Conservation (phyloP, 768 basidiomycete genomes). For the Lentinula detonsa region DNA sequence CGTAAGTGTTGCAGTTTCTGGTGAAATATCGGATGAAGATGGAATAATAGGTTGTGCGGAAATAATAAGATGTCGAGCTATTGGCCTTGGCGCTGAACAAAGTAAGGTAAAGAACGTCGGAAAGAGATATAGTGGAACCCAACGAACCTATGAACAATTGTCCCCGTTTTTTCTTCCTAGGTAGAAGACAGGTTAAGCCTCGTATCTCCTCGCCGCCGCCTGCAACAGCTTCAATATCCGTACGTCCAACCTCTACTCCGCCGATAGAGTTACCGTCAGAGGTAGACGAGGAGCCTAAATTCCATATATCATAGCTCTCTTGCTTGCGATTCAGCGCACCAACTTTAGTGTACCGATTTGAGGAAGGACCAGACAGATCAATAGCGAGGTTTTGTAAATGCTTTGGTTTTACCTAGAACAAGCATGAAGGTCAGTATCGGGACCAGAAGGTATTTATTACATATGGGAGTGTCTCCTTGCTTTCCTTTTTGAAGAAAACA, state of each 20-base stretch:
- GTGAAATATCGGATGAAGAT: slow-evolving; percentile 7
- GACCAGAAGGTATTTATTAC: background rate
- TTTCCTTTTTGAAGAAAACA: no score
- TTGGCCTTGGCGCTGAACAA: slow-evolving; percentile 47
- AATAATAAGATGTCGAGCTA: slow-evolving; percentile 54
- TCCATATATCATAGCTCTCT: slow-evolving; percentile 61
- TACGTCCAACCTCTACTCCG: slow-evolving; percentile 11
- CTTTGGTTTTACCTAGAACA: slow-evolving; percentile 57
- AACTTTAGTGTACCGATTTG: slow-evolving; percentile 31
- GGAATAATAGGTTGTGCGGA: slow-evolving; percentile 38
- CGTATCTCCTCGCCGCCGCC: slow-evolving; percentile 58
- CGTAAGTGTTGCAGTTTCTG: slow-evolving; percentile 13
- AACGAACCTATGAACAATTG: slow-evolving; percentile 50
- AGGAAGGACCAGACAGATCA: slow-evolving; percentile 29
- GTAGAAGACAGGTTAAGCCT: slow-evolving; percentile 55
- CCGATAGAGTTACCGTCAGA: background rate
- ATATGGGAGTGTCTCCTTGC: background rate
- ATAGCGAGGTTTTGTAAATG: slow-evolving; percentile 50
- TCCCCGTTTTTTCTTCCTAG: slow-evolving; percentile 55
- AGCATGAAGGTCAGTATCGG: background rate
- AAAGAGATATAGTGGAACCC: background rate
- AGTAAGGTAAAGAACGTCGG: background rate
- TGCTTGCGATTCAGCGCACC: slow-evolving; percentile 50
- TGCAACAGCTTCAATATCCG: slow-evolving; percentile 20
- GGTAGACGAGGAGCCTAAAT: slow-evolving; percentile 28